Percentiles rank a stretch among this genome's conserved stretches.
These are phyloP conservation scores for Phylloboletellus chloephorus DNA, from an alignment of 1,284 basidiomycete genomes.

Conservation along the genomic window DNA sequence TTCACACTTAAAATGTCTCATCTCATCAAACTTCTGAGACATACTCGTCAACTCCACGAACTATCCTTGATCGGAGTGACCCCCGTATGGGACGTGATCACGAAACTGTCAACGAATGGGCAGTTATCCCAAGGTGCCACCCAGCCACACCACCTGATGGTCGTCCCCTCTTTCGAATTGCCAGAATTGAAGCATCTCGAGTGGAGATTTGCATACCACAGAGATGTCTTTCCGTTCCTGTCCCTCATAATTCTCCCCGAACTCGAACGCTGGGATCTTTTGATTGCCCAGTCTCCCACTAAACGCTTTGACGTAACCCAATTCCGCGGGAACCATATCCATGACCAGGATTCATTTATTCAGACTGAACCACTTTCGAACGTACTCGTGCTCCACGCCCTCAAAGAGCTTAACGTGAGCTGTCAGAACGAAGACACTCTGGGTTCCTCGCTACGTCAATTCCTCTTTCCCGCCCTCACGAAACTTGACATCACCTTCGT, in stretches of 20 bases:
- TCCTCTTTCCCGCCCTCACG: conserved; percentile 40
- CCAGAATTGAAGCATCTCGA: conserved; percentile 22
- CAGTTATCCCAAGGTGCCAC: conserved; percentile 6
- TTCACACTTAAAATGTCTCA: conserved; percentile 35
- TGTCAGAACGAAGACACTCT: conserved; percentile 38
- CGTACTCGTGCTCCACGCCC: conserved; percentile 26
- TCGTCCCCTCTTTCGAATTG: conserved; percentile 25
- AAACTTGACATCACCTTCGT: conserved; percentile 38
- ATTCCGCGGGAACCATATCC: conserved; percentile 31
- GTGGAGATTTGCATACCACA: conserved; percentile 30
- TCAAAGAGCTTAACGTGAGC: conserved; percentile 41
- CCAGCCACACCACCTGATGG: conserved; percentile 3
- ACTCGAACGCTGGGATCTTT: conserved; percentile 31
- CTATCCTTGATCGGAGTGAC: conserved; percentile 39
- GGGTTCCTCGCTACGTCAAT: conserved; percentile 36
- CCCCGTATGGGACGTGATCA: conserved; percentile 35
- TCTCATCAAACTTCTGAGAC: conserved; percentile 34
- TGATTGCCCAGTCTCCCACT: conserved; percentile 26
- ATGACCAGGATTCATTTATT: conserved; percentile 23
- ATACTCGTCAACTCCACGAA: conserved; percentile 37
- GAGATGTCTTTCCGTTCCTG: conserved; percentile 30
- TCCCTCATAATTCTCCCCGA: conserved; percentile 26
- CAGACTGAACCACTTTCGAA: conserved; percentile 28
- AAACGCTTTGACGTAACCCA: conserved; percentile 27
- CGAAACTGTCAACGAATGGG: conserved; percentile 15